Evolutionary conservation across 768 basidiomycete genomes (phyloP), one percentile per base, ranked within the genome.

Genomic region (Rhodotorula babjevae): DNA sequence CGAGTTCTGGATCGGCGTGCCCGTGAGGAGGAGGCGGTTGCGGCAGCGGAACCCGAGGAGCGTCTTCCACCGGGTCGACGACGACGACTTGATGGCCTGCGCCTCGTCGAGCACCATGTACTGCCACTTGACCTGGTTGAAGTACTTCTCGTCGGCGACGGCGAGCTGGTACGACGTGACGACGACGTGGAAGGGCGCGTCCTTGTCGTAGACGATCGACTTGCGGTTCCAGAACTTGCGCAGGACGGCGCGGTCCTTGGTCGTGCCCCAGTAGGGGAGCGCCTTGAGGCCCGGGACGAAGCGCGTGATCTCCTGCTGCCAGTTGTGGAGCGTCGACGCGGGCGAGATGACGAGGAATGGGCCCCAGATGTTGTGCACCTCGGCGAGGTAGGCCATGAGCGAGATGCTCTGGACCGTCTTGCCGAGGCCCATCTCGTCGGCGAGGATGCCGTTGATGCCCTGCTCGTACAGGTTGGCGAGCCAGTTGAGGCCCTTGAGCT

Each of bases 21-120:
- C 96, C 2, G 96, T 99, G 53, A 99, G 84, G 25, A 99, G 85
- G 12, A 99, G 84, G 57, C 96, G 87, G 82, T 99, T 99, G 65
- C 96, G 87, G 79, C 95, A 98, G 46, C 93, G 92, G 81, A 98
- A 93, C 27, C 92, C 90, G 59, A 99, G 87, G 27, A 98, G 84
- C 1, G 94, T 95, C 82, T 97, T 98, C 96, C 96, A 99, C 56
- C 96, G 86, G 16, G 92, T 90, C 81, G 91, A 93, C 33, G 91
- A 87, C 33, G 96, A 93, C 79, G 93, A 95, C 85, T 99, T 99
- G 85, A 99, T 98, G 68, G 97, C 97, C 82, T 99, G 96, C 4
- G 96, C 96, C 82, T 99, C 96, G 78, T 99, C 96, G n/a, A 99
- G 85, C 70, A 99, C 87, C 95, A 98, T 98, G 80, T 98, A 99